phyloP scores from a whole-genome alignment of 108 stramenopile species.

The Seminavis robusta region DNA sequence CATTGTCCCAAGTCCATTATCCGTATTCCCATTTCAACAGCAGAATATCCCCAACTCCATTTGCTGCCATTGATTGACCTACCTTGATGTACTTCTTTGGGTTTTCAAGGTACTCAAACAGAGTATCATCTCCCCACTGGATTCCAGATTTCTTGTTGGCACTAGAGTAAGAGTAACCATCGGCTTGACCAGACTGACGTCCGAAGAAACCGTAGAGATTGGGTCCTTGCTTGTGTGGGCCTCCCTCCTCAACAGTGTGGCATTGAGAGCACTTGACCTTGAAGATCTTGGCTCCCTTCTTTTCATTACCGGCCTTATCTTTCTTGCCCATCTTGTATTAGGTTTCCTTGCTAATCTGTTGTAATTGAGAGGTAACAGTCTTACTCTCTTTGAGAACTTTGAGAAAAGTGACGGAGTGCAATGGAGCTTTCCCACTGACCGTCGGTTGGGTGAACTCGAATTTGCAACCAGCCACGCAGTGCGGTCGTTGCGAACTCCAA shows the following conservation, averaged over 20 bases:
- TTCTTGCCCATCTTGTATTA: no score
- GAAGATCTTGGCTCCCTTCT: constrained; percentile 93
- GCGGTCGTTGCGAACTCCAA: no score
- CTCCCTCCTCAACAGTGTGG: constrained; percentile 98
- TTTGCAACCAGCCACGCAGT: no score
- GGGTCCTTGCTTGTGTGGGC: constrained; percentile 99
- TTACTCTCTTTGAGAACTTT: no score
- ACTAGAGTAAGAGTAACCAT: constrained; percentile 94
- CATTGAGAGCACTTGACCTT: constrained; percentile 97
- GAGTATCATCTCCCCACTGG: constrained; percentile 92
- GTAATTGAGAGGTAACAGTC: no score
- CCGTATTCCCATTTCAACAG: neutral
- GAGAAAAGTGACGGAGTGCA: no score
- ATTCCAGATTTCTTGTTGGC: constrained; percentile 99
- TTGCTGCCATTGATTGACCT: no score
- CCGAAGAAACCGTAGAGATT: constrained; percentile 99
- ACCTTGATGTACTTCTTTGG: constrained; percentile 99
- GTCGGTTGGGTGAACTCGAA: no score
- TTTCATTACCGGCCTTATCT: no score
- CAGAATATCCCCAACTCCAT: neutral
- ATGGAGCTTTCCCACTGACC: no score
- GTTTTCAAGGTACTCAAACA: constrained; percentile 96
- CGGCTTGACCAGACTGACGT: constrained; percentile 93
- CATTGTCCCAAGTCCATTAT: neutral
- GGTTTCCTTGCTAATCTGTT: no score